These are phyloP conservation scores for Citrus medica DNA, from an alignment of 345 rosid genomes.

Conservation along the genomic window DNA sequence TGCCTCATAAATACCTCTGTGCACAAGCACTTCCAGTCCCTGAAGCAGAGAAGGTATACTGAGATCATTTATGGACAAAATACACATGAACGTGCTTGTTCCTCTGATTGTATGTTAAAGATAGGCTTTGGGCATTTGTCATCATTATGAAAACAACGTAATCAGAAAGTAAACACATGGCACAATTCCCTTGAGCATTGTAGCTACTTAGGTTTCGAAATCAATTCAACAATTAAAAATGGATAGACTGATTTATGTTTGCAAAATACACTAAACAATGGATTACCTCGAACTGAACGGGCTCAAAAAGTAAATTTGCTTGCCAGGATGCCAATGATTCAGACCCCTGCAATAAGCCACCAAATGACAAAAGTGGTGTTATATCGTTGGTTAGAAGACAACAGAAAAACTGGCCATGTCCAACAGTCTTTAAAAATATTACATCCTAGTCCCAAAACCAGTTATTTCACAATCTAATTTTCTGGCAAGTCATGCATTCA, in stretches of 20 bases:
- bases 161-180: neutral
- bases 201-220: neutral
- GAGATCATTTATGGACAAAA: neutral
- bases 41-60: slow-evolving; percentile 24
- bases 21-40: slow-evolving; percentile 81
- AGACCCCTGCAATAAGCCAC: slow-evolving; percentile 60
- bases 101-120: neutral
- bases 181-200: neutral
- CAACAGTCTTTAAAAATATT: neutral
- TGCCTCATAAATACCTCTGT: slow-evolving; percentile 97
- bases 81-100: neutral
- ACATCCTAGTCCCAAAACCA: slow-evolving; percentile 1
- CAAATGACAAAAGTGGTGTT: neutral
- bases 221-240: neutral
- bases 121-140: neutral
- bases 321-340: slow-evolving; percentile 94
- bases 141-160: neutral
- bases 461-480: neutral
- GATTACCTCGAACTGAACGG: slow-evolving; percentile 76
- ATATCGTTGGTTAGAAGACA: neutral
- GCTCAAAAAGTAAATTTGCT: slow-evolving; percentile 95
- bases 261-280: neutral
- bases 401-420: neutral
- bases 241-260: neutral
- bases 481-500: neutral